Evolutionary conservation across 805 yeast species (phyloP).

Genomic region (Candida sakaeoensis): DNA sequence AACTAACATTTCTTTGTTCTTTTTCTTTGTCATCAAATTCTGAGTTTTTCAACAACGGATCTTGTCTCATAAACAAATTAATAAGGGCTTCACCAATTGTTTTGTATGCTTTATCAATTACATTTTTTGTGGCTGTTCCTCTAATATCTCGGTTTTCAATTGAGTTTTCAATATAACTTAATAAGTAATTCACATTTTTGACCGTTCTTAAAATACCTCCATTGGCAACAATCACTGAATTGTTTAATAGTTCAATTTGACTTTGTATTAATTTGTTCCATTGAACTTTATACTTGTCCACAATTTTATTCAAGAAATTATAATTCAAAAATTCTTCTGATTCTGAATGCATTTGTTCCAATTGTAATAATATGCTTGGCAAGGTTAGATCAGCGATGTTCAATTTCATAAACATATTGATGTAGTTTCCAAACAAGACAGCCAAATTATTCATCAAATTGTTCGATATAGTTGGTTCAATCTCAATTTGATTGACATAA

Average conservation of each 20-base stretch:
- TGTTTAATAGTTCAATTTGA: conserved; percentile 44
- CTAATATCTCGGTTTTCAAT: conserved; percentile 22
- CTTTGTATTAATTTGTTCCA: conserved; percentile 60
- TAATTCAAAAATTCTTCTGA: conserved; percentile 58
- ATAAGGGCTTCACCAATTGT: conserved; percentile 31
- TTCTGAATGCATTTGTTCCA: conserved; percentile 26
- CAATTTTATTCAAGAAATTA: conserved; percentile 46
- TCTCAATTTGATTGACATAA: conserved; percentile 26
- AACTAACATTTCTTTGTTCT: conserved; percentile 36
- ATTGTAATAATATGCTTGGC: conserved; percentile 28
- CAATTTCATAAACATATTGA: conserved; percentile 30
- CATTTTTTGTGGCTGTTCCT: conserved; percentile 16
- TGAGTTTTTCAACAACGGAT: conserved; percentile 40
- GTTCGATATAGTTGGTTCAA: conserved; percentile 39
- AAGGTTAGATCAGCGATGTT: conserved; percentile 33
- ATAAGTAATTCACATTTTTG: conserved; percentile 29
- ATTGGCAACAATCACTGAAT: conserved; percentile 33
- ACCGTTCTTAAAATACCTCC: conserved; percentile 34
- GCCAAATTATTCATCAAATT: conserved; percentile 45
- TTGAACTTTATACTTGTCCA: conserved; percentile 45
- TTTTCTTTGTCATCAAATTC: conserved; percentile 43
- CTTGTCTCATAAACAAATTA: conserved; percentile 36
- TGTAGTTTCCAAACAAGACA: conserved; percentile 42
- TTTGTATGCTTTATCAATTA: conserved; percentile 29
- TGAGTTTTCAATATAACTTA: conserved; percentile 31